These are phyloP conservation scores for Fusarium praegraminearum DNA, from an alignment of 2,329 filamentous ascomycete species.

Conservation along the genomic window DNA sequence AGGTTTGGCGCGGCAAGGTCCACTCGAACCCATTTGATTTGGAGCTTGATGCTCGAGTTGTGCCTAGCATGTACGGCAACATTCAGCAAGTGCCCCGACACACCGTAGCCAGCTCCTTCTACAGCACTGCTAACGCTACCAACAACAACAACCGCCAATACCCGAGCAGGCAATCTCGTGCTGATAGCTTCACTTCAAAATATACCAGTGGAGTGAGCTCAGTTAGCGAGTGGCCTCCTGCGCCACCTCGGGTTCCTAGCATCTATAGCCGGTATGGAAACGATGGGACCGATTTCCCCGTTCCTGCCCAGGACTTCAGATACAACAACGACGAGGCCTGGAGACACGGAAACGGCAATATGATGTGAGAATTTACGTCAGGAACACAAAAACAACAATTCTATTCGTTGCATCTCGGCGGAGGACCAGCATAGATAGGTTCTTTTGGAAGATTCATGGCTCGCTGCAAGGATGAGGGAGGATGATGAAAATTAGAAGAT, in stretches of 20 bases:
- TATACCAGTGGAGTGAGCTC: conserved; percentile 65
- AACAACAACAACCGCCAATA: conserved; percentile 52
- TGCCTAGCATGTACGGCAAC: conserved; percentile 32
- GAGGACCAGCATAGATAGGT: conserved; percentile 28
- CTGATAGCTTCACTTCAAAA: conserved; percentile 54
- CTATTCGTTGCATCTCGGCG: conserved; percentile 34
- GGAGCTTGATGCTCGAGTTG: conserved; percentile 55
- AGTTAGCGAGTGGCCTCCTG: conserved; percentile 47
- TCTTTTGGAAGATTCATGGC: conserved; percentile 32
- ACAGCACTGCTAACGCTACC: conserved; percentile 27
- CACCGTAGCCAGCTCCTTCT: conserved; percentile 43
- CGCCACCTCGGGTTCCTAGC: conserved; percentile 23
- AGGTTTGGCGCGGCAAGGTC: conserved; percentile 65
- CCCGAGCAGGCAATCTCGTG: conserved; percentile 58
- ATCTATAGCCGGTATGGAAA: conserved; percentile 28
- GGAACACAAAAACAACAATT: conserved; percentile 19
- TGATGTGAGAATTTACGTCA: conserved; percentile 16
- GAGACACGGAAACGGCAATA: conserved; percentile 28
- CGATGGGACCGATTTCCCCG: conserved; percentile 27
- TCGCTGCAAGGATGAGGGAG: conserved; percentile 15
- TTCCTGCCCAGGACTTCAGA: conserved; percentile 33
- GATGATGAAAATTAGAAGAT: conserved; percentile 19
- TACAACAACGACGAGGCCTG: conserved; percentile 29
- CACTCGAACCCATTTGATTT: conserved; percentile 75
- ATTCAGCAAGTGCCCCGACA: conserved; percentile 41